Conservation (phyloP, 352 stramenopile species). For the Pythium apleroticum region DNA sequence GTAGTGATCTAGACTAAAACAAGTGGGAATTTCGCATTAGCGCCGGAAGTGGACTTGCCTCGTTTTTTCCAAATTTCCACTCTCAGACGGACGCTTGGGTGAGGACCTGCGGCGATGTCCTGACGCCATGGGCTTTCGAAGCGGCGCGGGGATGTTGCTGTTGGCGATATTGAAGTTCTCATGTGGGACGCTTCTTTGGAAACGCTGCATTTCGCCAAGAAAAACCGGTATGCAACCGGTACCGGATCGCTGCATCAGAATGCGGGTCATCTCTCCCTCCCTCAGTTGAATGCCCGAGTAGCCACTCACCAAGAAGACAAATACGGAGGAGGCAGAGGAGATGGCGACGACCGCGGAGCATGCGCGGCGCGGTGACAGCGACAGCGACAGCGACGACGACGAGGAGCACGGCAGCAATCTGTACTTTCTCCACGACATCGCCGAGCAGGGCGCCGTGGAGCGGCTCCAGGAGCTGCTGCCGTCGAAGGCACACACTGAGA, state of each 20-base stretch:
- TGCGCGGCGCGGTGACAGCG: slow-evolving; percentile 13
- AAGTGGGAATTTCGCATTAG: slow-evolving; percentile 2
- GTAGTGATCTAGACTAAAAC: slow-evolving; percentile 15
- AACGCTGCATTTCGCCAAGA: not conserved
- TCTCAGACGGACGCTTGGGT: not conserved
- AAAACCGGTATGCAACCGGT: slow-evolving; percentile 11
- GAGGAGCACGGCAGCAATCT: slow-evolving; percentile 38
- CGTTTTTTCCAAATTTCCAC: not conserved
- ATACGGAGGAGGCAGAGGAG: not conserved
- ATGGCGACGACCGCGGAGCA: slow-evolving; percentile 9
- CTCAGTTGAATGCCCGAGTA: not conserved
- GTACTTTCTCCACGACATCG: slow-evolving; percentile 63
- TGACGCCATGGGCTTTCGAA: not conserved
- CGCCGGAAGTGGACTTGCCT: not conserved
- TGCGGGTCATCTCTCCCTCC: slow-evolving; percentile 1
- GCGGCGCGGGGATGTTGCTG: slow-evolving; percentile 12
- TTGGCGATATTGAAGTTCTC: slow-evolving; percentile 21
- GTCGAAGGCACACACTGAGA: slow-evolving; percentile 14
- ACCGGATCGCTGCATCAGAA: not conserved
- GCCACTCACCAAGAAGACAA: not conserved
- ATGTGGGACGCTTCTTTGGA: not conserved
- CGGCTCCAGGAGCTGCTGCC: slow-evolving; percentile 51
- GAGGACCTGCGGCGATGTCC: not conserved
- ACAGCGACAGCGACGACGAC: slow-evolving; percentile 42
- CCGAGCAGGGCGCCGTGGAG: slow-evolving; percentile 51